Evolutionary conservation across 2,329 filamentous ascomycete species (phyloP).

Genomic region (Pseudonectria foliicola): DNA sequence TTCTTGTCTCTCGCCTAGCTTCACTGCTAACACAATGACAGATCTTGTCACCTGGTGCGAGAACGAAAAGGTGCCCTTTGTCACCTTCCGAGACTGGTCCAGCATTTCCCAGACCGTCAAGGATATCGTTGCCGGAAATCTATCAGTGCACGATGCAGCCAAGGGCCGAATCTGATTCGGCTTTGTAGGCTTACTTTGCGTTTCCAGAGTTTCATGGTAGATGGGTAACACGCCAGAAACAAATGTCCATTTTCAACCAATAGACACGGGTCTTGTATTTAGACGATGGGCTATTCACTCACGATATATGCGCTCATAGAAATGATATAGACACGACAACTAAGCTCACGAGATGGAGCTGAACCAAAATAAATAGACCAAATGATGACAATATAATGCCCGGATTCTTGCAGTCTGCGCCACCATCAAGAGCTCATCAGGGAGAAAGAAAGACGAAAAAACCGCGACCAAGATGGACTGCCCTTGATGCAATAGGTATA

Average conservation of each 20-base stretch:
- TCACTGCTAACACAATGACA: slow-evolving; percentile 25
- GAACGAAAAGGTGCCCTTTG: slow-evolving; percentile 77
- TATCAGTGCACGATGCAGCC: slow-evolving; percentile 63
- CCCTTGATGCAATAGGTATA: too few relatives aligned
- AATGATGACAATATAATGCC: too few relatives aligned
- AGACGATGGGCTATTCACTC: slow-evolving; percentile 9
- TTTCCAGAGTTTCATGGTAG: not conserved
- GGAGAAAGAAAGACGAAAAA: too few relatives aligned
- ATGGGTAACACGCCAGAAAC: not conserved
- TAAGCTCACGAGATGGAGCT: slow-evolving; percentile 1
- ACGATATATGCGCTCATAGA: slow-evolving; percentile 6
- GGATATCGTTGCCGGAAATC: slow-evolving; percentile 68
- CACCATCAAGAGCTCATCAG: too few relatives aligned
- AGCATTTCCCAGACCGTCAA: slow-evolving; percentile 70
- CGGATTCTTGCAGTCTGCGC: too few relatives aligned
- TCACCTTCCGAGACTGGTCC: slow-evolving; percentile 77
- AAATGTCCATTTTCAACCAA: slow-evolving; percentile 2
- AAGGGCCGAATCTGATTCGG: slow-evolving; percentile 32
- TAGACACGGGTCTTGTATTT: slow-evolving; percentile 5
- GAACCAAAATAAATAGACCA: too few relatives aligned
- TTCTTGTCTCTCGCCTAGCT: too few relatives aligned
- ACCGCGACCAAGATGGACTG: too few relatives aligned
- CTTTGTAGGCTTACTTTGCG: too few relatives aligned
- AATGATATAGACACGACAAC: slow-evolving; percentile 8
- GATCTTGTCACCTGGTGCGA: slow-evolving; percentile 86